Evolutionary conservation across 2,329 filamentous ascomycete genomes (phyloP).

Genomic region (Aspergillus arachidicola): DNA sequence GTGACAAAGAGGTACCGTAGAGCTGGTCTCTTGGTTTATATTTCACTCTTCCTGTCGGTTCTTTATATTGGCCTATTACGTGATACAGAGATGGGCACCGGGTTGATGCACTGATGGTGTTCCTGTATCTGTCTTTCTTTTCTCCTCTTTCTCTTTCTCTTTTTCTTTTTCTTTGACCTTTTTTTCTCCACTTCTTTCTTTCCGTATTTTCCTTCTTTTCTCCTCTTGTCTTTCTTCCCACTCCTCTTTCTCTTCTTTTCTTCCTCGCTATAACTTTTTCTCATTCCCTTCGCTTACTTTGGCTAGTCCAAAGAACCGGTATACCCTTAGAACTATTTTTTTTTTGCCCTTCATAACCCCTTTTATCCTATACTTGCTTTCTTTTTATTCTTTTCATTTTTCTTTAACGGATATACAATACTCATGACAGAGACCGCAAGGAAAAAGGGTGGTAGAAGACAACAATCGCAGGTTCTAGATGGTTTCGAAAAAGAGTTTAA

Average conservation of each 20-base stretch:
- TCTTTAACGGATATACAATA: not conserved
- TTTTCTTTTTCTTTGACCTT: conserved; percentile 2
- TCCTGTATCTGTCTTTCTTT: conserved; percentile 1
- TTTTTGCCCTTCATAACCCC: not conserved
- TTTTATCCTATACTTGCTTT: not conserved
- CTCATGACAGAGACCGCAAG: not conserved
- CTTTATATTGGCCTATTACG: conserved; percentile 11
- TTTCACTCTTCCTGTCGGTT: conserved; percentile 8
- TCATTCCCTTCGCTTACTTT: conserved; percentile 7
- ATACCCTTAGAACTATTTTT: conserved; percentile 14
- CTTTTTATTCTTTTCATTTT: not conserved
- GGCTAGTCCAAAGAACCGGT: conserved; percentile 8
- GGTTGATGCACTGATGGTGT: conserved; percentile 4
- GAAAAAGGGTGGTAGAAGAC: not conserved
- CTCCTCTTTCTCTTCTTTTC: conserved; percentile 7
- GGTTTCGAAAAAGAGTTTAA: not conserved
- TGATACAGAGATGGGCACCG: conserved; percentile 10
- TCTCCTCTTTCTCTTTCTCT: conserved; percentile 2
- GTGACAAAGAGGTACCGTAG: conserved; percentile 55
- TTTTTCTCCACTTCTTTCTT: conserved; percentile 3
- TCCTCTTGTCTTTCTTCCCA: conserved; percentile 3
- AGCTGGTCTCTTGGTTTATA: conserved; percentile 29
- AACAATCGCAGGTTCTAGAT: not conserved
- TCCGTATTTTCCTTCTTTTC: not conserved
- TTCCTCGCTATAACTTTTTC: conserved; percentile 5